Evolutionary conservation across 106 monocot genomes (phyloP).

Genomic region (Chionographis japonica): DNA sequence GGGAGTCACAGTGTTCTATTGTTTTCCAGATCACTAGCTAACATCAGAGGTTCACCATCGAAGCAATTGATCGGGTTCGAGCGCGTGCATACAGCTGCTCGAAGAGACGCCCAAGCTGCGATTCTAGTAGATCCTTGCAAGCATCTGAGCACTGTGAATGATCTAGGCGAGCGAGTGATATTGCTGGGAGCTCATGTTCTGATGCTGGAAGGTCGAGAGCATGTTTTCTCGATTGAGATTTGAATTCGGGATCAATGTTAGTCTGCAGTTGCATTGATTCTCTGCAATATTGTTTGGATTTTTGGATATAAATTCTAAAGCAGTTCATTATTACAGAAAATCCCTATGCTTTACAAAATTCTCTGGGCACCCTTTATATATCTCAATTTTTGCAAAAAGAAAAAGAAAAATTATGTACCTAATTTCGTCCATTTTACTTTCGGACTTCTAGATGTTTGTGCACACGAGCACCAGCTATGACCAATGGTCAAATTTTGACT

Average conservation of each 20-base stretch:
- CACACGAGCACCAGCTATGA: too few relatives aligned
- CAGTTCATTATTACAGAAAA: too few relatives aligned
- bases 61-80: slow-evolving; percentile 61
- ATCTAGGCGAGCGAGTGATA: slow-evolving; percentile 40
- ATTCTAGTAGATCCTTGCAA: slow-evolving; percentile 44
- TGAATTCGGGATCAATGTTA: background rate
- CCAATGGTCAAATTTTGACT: too few relatives aligned
- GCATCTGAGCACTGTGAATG: slow-evolving; percentile 43
- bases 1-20: slow-evolving; percentile 47
- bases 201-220: slow-evolving; percentile 46
- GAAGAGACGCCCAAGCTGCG: slow-evolving; percentile 3
- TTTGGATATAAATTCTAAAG: too few relatives aligned
- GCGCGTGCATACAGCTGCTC: slow-evolving; percentile 16
- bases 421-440: too few relatives aligned
- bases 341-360: too few relatives aligned
- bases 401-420: too few relatives aligned
- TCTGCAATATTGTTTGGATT: too few relatives aligned
- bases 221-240: slow-evolving; percentile 26
- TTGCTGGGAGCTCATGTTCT: slow-evolving; percentile 55
- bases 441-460: too few relatives aligned
- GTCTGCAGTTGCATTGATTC: too few relatives aligned
- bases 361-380: too few relatives aligned
- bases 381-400: too few relatives aligned
- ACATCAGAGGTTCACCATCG: slow-evolving; percentile 21
- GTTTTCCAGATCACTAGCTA: slow-evolving; percentile 26